phyloP scores from a whole-genome alignment of 306 rosid genomes.

The Gynostemma pentaphyllum region DNA sequence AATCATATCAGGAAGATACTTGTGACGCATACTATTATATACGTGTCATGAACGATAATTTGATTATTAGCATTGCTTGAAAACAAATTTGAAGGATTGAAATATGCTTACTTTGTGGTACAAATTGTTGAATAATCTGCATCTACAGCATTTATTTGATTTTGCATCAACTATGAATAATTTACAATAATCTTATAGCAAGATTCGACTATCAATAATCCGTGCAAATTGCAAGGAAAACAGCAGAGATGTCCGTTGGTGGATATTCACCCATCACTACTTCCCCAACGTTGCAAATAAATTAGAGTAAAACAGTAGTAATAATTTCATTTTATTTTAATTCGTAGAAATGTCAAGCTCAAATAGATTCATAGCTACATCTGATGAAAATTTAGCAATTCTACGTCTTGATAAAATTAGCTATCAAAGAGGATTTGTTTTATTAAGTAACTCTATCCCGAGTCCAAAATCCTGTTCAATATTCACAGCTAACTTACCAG shows the following conservation, averaged over 20 bases:
- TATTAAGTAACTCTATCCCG: too few species aligned
- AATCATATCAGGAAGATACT: background rate
- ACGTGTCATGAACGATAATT: background rate
- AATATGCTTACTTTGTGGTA: background rate
- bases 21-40: slow-evolving; percentile 4
- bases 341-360: too few species aligned
- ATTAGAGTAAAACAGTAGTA: background rate
- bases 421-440: too few species aligned
- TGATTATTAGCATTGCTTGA: background rate
- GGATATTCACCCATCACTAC: too few species aligned
- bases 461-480: background rate
- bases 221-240: background rate
- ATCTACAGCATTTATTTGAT: background rate
- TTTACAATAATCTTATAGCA: background rate
- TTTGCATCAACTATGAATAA: background rate
- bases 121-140: background rate
- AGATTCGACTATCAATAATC: background rate
- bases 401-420: background rate
- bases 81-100: background rate
- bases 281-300: background rate
- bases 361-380: background rate
- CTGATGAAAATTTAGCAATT: background rate
- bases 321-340: background rate
- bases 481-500: background rate
- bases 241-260: background rate